These are phyloP conservation scores for Darksidea phi DNA, from an alignment of 495 filamentous ascomycete species.

Conservation along the genomic window DNA sequence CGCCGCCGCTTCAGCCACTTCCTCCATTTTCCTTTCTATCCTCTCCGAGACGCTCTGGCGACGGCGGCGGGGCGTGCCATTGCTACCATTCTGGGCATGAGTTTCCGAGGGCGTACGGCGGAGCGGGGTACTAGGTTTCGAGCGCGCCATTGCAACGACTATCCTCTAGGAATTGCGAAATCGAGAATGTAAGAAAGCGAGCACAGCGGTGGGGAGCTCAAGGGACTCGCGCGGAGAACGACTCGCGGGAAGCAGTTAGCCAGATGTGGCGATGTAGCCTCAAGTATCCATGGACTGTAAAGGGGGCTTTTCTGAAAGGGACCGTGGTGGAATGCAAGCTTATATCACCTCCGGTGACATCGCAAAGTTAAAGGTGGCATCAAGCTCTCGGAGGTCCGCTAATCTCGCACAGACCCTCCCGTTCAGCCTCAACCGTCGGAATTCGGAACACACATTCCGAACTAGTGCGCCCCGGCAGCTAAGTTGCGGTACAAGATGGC, in stretches of 20 bases:
- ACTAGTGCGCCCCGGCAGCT: too few species aligned
- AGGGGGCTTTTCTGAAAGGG: neutral
- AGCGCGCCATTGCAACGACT: conserved; percentile 27
- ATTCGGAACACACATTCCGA: too few species aligned
- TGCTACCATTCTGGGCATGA: conserved; percentile 5
- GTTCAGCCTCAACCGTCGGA: too few species aligned
- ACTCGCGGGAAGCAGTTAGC: too few species aligned
- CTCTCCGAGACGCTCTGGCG: conserved; percentile 7
- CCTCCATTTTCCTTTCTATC: conserved; percentile 9
- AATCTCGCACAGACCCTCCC: too few species aligned
- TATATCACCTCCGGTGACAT: neutral
- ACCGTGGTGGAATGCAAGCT: neutral
- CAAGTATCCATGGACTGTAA: neutral
- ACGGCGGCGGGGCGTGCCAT: conserved; percentile 20
- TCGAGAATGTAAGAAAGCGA: neutral
- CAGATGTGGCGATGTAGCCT: neutral
- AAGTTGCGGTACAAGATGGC: too few species aligned
- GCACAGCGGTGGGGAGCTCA: too few species aligned
- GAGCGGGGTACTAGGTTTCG: conserved; percentile 20
- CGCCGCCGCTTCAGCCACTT: conserved; percentile 14
- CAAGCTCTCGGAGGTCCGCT: neutral
- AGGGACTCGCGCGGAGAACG: too few species aligned
- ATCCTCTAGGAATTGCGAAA: neutral
- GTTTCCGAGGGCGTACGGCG: conserved; percentile 35
- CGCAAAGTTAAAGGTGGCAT: neutral